phyloP scores from a whole-genome alignment of 2,329 filamentous ascomycete genomes.

The Trichophyton schoenleinii region DNA sequence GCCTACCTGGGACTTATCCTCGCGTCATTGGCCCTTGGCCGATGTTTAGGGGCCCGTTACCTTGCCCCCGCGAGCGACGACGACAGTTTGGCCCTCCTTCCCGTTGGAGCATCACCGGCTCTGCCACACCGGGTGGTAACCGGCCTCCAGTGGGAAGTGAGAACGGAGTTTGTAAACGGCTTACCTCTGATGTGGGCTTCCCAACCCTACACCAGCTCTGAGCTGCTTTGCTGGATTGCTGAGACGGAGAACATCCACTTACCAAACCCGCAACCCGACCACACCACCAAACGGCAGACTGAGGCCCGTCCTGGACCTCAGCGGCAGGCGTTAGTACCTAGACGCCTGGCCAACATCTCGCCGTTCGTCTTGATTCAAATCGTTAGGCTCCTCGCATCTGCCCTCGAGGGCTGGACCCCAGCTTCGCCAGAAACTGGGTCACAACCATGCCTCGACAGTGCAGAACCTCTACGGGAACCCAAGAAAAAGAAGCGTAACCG shows the following conservation, averaged over 20 bases:
- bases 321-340: conserved; percentile 14
- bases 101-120: background rate
- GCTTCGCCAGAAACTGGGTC: background rate
- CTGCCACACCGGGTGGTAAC: background rate
- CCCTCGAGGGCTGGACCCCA: background rate
- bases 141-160: background rate
- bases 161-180: background rate
- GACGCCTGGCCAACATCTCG: conserved; percentile 15
- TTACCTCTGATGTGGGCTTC: background rate
- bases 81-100: background rate
- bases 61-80: background rate
- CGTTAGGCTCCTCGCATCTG: background rate
- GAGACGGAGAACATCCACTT: background rate
- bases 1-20: conserved; percentile 1
- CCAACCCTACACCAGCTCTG: background rate
- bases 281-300: conserved; percentile 1
- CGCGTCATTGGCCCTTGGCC: background rate
- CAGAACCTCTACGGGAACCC: background rate
- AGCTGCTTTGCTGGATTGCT: background rate
- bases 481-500: conserved; percentile 3
- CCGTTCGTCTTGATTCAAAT: conserved; percentile 7
- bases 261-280: background rate
- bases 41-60: background rate
- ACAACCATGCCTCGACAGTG: background rate
- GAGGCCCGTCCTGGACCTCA: conserved; percentile 6